These are phyloP conservation scores for Miscanthus sacchariflorus DNA, from an alignment of 202 grass and related monocot species.

Conservation along the genomic window DNA sequence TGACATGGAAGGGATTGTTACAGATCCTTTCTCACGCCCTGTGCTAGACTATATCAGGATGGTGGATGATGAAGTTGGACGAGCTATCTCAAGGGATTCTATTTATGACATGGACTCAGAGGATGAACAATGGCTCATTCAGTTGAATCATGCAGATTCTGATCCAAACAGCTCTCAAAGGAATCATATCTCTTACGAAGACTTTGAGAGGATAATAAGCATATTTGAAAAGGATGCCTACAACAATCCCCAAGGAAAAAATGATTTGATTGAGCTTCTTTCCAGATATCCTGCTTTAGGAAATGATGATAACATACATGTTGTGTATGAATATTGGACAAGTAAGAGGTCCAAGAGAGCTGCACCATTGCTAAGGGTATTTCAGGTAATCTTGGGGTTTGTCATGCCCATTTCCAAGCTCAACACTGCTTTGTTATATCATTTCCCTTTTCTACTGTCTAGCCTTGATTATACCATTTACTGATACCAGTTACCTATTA, in stretches of 20 bases:
- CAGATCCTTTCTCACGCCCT: constrained; percentile 70
- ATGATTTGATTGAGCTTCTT: constrained; percentile 56
- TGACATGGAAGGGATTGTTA: constrained; percentile 40
- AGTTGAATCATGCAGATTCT: constrained; percentile 48
- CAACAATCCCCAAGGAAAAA: constrained; percentile 52
- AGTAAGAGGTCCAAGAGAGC: constrained; percentile 64
- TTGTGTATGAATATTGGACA: constrained; percentile 75
- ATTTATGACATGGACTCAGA: constrained; percentile 90
- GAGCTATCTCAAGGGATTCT: constrained; percentile 57
- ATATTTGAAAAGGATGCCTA: constrained; percentile 85
- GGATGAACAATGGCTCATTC: constrained; percentile 77
- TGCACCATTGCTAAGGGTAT: constrained; percentile 67
- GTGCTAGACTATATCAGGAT: constrained; percentile 67
- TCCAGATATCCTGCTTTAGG: constrained; percentile 61
- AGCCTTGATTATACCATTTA: constrained; percentile 27
- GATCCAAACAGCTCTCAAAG: constrained; percentile 42
- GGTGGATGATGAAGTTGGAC: constrained; percentile 75
- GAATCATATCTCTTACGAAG: constrained; percentile 53
- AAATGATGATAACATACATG: constrained; percentile 52
- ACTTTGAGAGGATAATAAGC: constrained; percentile 87
- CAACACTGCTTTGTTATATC: not conserved
- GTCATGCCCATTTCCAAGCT: not conserved
- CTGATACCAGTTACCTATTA: constrained; percentile 4
- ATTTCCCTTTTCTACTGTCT: not conserved
- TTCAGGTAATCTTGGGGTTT: constrained; percentile 71